phyloP scores from a whole-genome alignment of 2,329 filamentous ascomycete species.

The Colletotrichum melonis region DNA sequence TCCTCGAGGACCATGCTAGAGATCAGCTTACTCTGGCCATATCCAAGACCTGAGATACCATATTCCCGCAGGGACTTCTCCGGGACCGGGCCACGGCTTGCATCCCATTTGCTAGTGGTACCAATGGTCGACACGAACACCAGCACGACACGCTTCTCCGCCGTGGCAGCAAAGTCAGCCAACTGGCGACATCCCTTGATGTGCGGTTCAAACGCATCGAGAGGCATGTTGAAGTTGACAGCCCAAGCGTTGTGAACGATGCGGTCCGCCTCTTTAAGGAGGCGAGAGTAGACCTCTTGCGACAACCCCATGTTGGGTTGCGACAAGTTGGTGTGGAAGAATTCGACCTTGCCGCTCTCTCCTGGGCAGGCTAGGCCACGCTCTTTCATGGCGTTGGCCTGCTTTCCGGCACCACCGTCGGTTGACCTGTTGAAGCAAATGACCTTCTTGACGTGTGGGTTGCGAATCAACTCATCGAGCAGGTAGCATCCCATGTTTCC shows the following conservation, averaged over 20 bases:
- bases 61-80: slow-evolving; percentile 19
- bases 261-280: slow-evolving; percentile 53
- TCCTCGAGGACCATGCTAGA: slow-evolving; percentile 29
- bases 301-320: slow-evolving; percentile 17
- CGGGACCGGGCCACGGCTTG: slow-evolving; percentile 12
- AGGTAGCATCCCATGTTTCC: slow-evolving; percentile 33
- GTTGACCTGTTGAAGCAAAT: slow-evolving; percentile 27
- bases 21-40: slow-evolving; percentile 35
- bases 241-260: slow-evolving; percentile 63
- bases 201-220: slow-evolving; percentile 62
- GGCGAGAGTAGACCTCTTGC: slow-evolving; percentile 6
- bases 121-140: slow-evolving; percentile 35
- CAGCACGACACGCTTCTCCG: slow-evolving; percentile 17
- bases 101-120: slow-evolving; percentile 25
- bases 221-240: slow-evolving; percentile 63
- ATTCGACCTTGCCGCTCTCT: slow-evolving; percentile 23
- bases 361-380: slow-evolving; percentile 1
- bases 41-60: slow-evolving; percentile 5
- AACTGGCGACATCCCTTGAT: slow-evolving; percentile 63
- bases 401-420: slow-evolving; percentile 25
- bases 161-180: slow-evolving; percentile 41
- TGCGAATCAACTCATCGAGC: slow-evolving; percentile 18
- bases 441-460: slow-evolving; percentile 36
- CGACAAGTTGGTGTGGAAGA: slow-evolving; percentile 49
- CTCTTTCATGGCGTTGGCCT: slow-evolving; percentile 24